A percentile compares a stretch with the other conserved stretches of the same genome.
Conservation (phyloP, 441 rosid species). For the Jatropha multifida region DNA sequence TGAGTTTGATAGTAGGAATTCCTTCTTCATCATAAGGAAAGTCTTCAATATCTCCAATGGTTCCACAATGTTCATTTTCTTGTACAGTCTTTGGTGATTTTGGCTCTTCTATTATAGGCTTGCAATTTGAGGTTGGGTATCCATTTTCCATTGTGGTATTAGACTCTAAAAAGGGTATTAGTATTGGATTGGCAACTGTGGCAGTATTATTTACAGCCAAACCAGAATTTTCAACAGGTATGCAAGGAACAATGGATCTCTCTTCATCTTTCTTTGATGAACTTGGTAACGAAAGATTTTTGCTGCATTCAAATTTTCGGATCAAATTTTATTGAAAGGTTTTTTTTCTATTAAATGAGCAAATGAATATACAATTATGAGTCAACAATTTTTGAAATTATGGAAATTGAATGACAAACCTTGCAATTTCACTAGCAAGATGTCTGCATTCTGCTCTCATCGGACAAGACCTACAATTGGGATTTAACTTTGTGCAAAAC, state of each 20-base stretch:
- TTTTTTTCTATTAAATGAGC: background rate
- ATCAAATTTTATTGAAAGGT: background rate
- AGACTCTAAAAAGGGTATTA: background rate
- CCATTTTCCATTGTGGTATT: background rate
- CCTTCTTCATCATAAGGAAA: background rate
- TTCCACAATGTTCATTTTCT: background rate
- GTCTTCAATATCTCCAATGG: conserved; percentile 29
- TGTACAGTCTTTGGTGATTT: conserved; percentile 29
- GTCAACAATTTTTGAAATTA: background rate
- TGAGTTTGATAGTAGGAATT: conserved; percentile 44
- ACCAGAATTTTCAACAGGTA: conserved; percentile 9
- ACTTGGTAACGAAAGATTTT: conserved; percentile 12
- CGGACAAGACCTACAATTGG: conserved; percentile 76
- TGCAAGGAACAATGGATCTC: conserved; percentile 18
- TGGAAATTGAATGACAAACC: conserved; percentile 33
- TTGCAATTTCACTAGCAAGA: conserved; percentile 65
- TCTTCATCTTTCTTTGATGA: conserved; percentile 25
- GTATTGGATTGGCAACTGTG: background rate
- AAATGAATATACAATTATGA: background rate
- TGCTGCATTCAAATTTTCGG: conserved; percentile 12
- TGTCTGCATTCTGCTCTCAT: conserved; percentile 73
- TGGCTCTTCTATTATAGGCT: conserved; percentile 49
- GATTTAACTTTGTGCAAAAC: conserved; percentile 58
- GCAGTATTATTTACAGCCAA: background rate
- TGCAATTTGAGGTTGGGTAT: background rate